Base-by-base conservation (phyloP, 1,284 basidiomycete species). In the Ganoderma lingzhi region DNA sequence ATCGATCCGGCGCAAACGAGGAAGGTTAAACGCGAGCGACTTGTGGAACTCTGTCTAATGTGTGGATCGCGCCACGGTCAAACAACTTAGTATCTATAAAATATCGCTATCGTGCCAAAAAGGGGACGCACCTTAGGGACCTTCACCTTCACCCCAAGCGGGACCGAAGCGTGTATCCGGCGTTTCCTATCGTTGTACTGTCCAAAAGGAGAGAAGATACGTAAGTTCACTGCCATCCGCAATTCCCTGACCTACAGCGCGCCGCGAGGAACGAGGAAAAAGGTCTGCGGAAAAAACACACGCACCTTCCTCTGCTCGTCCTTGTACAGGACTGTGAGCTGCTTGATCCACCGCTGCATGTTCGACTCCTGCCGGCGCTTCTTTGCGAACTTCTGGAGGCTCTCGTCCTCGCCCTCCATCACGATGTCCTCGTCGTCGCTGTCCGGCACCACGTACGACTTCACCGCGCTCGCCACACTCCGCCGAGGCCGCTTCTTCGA, bases 351-450 rank as follows among this genome's bases (percentile, higher is more conserved):
- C 64, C 83, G 80, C 73, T 91, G 88, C 70, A 93, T 76, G 71
- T 86, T 85, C 39, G 85, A 85, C 74, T 89, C 88, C 14, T 82
- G 82, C 59, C 77, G 81, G 66, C 81, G 80, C 73, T 81, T 83
- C 66, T 80, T 77, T 66, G 75, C 71, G 37, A 80, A 79, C 73
- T 82, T 79, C 63, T 78, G 73, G 12, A 80, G 75, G 55, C 74
- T 73, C 62, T 78, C 73, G 44, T 82, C 78, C 14, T 81, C 80
- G 56, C 84, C 84, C 56, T 84, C 83, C 64, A 65, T 55, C 6
- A 80, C 82, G 61, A 88, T 88, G 5, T 78, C 82, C 70, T 92
- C 91, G 72, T 92, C 91, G 75, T 93, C 92, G 14, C 90, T 93
- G 76, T 90, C 90, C 0, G 91, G 90, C 30, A 90, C 80, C 6